Evolutionary conservation across 352 stramenopile species (phyloP).

Genomic region (Pythium brachiatum): DNA sequence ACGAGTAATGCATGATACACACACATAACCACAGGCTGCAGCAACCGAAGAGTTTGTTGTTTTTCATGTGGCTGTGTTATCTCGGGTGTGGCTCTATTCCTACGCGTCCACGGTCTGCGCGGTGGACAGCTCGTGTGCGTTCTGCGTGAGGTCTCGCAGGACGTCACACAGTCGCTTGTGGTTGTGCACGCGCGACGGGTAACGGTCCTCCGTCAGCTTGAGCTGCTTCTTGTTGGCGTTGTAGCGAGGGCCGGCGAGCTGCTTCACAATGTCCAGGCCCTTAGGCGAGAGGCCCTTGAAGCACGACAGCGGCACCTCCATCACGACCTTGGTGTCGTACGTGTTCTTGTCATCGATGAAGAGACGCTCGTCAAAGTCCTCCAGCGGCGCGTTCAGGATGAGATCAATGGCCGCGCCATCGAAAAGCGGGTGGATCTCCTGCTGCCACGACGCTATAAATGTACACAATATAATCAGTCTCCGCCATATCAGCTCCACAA

Average conservation of each 20-base stretch:
- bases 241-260: conserved; percentile 75
- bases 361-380: conserved; percentile 81
- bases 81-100: too few species aligned
- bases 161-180: conserved; percentile 86
- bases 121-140: conserved; percentile 57
- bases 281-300: conserved; percentile 54
- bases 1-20: conserved; percentile 27
- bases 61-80: too few species aligned
- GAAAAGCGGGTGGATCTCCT: conserved; percentile 75
- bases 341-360: conserved; percentile 80
- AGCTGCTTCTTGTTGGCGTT: conserved; percentile 74
- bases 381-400: conserved; percentile 71
- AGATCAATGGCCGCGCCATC: conserved; percentile 66
- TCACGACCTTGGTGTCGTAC: conserved; percentile 77
- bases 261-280: conserved; percentile 51
- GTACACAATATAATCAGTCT: too few species aligned
- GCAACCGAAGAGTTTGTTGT: too few species aligned
- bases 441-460: conserved; percentile 68
- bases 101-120: conserved; percentile 17
- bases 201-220: conserved; percentile 80
- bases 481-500: too few species aligned
- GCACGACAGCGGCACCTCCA: conserved; percentile 72
- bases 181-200: conserved; percentile 75
- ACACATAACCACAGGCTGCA: too few species aligned
- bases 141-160: conserved; percentile 70